Base-by-base conservation (phyloP, 139 green algal genomes). In the Coelastrella sp. region DNA sequence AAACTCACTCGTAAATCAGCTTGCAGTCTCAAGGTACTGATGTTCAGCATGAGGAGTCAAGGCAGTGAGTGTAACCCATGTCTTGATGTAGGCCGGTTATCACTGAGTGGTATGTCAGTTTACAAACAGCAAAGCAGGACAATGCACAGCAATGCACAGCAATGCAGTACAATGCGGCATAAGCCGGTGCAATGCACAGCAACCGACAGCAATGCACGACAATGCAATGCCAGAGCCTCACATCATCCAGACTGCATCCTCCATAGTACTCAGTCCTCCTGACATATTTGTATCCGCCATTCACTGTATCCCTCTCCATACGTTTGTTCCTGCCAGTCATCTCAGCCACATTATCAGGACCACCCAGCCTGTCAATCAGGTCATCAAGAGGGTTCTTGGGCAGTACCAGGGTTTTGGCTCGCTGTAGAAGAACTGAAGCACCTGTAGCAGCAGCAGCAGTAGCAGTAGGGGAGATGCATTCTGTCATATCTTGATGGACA, bases 301-400 rank as follows among this genome's bases (percentile, higher is more conserved):
- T 30, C 15, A 77, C 78, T 21, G 73, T 19, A 50, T 86, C 62
- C 30, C 64, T 32, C 79, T 93, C 84, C 88, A 94, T 92, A 37
- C 91, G 85, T 71, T 87, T 81, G 30, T 83, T 83, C 43, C 93
- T 87, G 8, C 93, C 93, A 11, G 93, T 94, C 89, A 96, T 92
- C 89, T 96, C 93, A 32, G 93, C 93, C 48, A 96, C 72, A 23
- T 77, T 38, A 35, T 77, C 48, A 7, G 88, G 82, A 0, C 93
- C 93, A 8, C 92, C 93, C 41, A 95, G 89, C 2, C 83, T 53
- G 40, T 96, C 76, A 38, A 96, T 93, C 15, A 96, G 86, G 51
- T 93, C 87, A 68, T 96, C 93, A 80, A 94, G 78, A 6, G 91
- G 91, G 81, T 92, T 92, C 30, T 78, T 73, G 11, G 91, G 91